Base-by-base conservation (phyloP, 2,329 filamentous ascomycete species). In the Neobulgaria alba region DNA sequence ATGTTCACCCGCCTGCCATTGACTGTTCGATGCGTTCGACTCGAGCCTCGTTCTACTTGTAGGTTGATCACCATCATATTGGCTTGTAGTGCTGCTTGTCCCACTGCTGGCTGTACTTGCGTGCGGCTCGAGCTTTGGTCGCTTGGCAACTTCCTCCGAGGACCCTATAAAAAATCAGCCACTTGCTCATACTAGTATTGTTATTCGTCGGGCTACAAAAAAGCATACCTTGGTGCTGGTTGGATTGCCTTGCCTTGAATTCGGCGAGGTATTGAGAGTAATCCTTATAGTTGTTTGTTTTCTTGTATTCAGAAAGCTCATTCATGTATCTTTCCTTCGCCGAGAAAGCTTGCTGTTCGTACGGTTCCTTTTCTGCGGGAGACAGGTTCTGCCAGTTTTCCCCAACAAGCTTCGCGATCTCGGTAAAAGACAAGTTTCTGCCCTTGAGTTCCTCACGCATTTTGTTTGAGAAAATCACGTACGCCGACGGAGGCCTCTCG, bases 391-490 rank as follows among this genome's bases (percentile, higher is more conserved):
- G 85, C 85, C 85, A 90, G 55, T 83, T 77, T 56, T 90, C 84
- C 5, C 85, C 85, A 1, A 89, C 85, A 1, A 87, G 66, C 55
- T 89, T 89, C 9, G 85, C 85, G 48, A 90, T 88, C 55, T 89
- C 84, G 1, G 84, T 88, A 53, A 92, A 92, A 1, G 80, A 83
- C 3, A 90, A 64, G 35, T 82, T 84, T 43, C 83, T 78, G 3
- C 79, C 82, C 57, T 85, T 87, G 17, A 90, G 63, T 16, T 84
- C 77, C 53, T 90, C 85, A 53, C 85, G 76, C 63, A 87, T 82
- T 62, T 83, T 85, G 54, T 90, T 90, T 1, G 85, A 89, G 56
- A 92, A 92, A 12, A 90, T 73, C 10, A 90, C 85, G 63, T 90
- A 90, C 36, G 85, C 85, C 3, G 85, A 90, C 0, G 84, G 82